These are phyloP conservation scores for Magnolia officinalis DNA, from an alignment of 164 flowering plant genomes.

Conservation along the genomic window DNA sequence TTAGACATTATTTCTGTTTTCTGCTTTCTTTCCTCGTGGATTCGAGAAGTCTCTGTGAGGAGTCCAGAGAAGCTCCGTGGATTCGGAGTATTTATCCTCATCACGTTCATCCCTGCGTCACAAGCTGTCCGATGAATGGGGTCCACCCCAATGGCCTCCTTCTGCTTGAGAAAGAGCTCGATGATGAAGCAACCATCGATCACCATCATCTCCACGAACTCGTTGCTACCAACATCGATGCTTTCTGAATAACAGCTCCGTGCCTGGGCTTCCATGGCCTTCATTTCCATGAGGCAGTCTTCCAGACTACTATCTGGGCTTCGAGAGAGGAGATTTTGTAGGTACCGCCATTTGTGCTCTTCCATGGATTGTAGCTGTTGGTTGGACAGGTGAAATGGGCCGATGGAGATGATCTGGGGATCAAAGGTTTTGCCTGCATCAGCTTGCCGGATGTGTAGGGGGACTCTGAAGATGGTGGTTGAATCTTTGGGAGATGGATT, in stretches of 20 bases:
- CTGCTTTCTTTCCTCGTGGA: too few relatives aligned
- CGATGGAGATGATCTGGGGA: neutral
- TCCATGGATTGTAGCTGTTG: neutral
- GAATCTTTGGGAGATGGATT: neutral
- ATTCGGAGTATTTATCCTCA: too few relatives aligned
- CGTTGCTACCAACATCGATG: neutral
- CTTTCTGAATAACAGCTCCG: neutral
- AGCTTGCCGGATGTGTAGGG: neutral
- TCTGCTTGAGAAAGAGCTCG: neutral
- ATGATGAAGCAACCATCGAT: slow-evolving; percentile 2
- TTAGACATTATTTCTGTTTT: too few relatives aligned
- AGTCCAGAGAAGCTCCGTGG: too few relatives aligned
- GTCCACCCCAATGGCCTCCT: neutral
- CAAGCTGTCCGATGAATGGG: neutral
- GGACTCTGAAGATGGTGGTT: slow-evolving; percentile 1
- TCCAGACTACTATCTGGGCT: neutral
- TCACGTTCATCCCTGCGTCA: too few relatives aligned
- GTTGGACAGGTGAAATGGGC: neutral
- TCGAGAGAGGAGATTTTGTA: slow-evolving; percentile 1
- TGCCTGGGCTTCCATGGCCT: neutral
- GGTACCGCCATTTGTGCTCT: neutral
- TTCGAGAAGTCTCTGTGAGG: too few relatives aligned
- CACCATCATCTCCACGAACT: slow-evolving; percentile 1
- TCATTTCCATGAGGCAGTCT: neutral
- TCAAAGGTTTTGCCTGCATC: neutral